These are phyloP conservation scores for Ceratobasidium sp. DNA, from an alignment of 1,284 basidiomycete genomes.

Conservation along the genomic window DNA sequence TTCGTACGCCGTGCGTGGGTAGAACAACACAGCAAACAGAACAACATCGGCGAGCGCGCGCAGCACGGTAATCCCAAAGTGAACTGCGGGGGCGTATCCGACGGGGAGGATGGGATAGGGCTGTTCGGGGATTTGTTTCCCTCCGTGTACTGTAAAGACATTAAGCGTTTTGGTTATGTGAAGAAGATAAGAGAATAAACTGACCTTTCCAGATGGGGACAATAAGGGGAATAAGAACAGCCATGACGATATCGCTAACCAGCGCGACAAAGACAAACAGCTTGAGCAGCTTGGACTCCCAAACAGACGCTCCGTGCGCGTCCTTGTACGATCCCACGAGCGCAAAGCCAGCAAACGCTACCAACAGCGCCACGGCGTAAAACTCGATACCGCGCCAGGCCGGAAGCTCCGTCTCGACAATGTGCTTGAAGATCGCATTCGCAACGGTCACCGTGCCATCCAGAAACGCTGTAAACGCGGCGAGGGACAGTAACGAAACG, in stretches of 20 bases:
- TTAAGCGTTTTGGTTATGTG: background rate
- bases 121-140: conserved; percentile 53
- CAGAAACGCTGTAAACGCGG: conserved; percentile 53
- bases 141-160: background rate
- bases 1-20: conserved; percentile 72
- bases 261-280: conserved; percentile 66
- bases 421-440: conserved; percentile 71
- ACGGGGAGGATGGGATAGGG: conserved; percentile 54
- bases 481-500: conserved; percentile 73
- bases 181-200: conserved; percentile 48
- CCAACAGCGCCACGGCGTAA: conserved; percentile 64
- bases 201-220: conserved; percentile 63
- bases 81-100: conserved; percentile 65
- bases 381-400: conserved; percentile 72
- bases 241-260: conserved; percentile 70
- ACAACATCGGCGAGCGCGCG: conserved; percentile 73
- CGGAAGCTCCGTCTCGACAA: conserved; percentile 65
- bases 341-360: conserved; percentile 75
- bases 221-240: conserved; percentile 66
- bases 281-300: conserved; percentile 73
- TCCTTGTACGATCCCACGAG: conserved; percentile 82
- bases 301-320: conserved; percentile 74
- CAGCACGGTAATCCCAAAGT: conserved; percentile 72
- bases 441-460: conserved; percentile 69
- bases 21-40: conserved; percentile 69